These are phyloP conservation scores for Cystofilobasidium ferigula DNA, from an alignment of 768 basidiomycete genomes.

Conservation along the genomic window DNA sequence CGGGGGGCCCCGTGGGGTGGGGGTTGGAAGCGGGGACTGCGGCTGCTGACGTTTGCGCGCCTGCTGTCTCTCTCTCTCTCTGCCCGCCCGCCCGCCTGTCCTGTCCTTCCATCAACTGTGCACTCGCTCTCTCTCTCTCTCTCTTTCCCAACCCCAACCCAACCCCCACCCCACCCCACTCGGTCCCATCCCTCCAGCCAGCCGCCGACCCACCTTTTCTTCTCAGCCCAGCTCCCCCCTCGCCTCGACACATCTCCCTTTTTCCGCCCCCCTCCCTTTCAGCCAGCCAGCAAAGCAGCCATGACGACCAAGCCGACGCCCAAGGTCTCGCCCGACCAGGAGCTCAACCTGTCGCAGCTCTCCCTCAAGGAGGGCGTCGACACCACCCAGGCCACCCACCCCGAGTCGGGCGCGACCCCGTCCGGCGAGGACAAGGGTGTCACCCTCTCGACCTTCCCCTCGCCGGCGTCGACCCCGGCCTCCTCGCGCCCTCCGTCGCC, in stretches of 20 bases:
- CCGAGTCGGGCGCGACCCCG: background rate
- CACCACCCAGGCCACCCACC: background rate
- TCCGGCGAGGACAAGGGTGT: slow-evolving; percentile 1
- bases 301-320: slow-evolving; percentile 1
- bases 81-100: too few relatives aligned
- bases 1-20: too few relatives aligned
- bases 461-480: slow-evolving; percentile 14
- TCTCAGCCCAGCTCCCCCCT: background rate
- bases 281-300: too few relatives aligned
- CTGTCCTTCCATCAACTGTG: too few relatives aligned
- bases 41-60: too few relatives aligned
- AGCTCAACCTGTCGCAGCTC: background rate
- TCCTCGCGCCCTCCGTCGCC: slow-evolving; percentile 25
- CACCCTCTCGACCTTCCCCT: slow-evolving; percentile 25
- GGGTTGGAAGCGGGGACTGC: too few relatives aligned
- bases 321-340: background rate
- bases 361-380: slow-evolving; percentile 1
- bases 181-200: background rate
- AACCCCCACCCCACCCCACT: background rate
- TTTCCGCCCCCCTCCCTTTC: background rate
- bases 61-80: too few relatives aligned
- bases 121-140: too few relatives aligned
- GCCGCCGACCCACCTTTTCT: background rate
- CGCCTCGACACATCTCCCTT: background rate
- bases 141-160: too few relatives aligned